These are phyloP conservation scores for Trichoderma sp. DNA, from an alignment of 2,329 filamentous ascomycete species.

Conservation along the genomic window DNA sequence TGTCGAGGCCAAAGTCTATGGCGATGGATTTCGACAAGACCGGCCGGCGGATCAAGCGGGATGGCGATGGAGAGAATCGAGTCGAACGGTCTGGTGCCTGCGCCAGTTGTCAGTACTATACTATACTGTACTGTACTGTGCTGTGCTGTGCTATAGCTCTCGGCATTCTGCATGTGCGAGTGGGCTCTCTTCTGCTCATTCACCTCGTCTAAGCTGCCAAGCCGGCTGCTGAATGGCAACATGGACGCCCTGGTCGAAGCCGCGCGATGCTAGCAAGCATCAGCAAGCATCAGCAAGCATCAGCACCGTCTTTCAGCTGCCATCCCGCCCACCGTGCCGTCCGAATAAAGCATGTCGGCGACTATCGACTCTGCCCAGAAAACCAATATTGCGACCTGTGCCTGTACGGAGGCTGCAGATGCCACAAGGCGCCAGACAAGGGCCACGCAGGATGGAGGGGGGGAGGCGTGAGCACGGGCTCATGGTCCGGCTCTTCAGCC, in stretches of 20 bases:
- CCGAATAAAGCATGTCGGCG: neutral
- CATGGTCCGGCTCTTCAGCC: neutral
- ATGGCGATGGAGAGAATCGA: neutral
- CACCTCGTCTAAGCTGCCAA: slow-evolving; percentile 13
- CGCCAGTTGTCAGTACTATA: neutral
- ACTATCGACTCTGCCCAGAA: neutral
- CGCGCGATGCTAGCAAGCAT: neutral
- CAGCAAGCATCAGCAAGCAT: neutral
- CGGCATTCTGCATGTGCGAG: neutral
- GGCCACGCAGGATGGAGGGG: neutral
- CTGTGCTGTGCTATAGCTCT: neutral
- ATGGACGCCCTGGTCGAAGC: neutral
- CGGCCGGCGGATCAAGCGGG: neutral
- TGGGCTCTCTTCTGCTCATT: neutral
- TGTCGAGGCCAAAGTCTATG: too few relatives aligned
- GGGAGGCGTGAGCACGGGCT: neutral
- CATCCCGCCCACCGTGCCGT: neutral
- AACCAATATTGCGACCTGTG: slow-evolving; percentile 13
- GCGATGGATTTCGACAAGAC: neutral
- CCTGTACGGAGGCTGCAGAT: neutral
- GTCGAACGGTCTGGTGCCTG: neutral
- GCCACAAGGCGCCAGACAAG: neutral
- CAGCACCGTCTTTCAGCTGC: slow-evolving; percentile 15
- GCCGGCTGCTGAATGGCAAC: neutral
- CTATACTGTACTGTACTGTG: neutral